These are phyloP conservation scores for Kentomonas sorsogonicus DNA, from an alignment of 208 protist genomes.

Conservation along the genomic window DNA sequence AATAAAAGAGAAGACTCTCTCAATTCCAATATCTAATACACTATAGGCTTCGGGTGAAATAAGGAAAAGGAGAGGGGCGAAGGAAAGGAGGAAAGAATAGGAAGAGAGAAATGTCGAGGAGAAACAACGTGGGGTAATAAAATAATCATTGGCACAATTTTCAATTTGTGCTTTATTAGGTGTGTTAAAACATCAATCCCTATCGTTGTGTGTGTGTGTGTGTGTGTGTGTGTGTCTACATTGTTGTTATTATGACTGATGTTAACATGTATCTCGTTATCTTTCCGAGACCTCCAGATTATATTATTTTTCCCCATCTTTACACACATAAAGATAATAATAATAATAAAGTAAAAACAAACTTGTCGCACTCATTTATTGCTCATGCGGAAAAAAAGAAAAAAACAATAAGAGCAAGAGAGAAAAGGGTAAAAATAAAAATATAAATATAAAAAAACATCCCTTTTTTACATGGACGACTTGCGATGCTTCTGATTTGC, in stretches of 20 bases:
- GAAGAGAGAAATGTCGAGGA: no score
- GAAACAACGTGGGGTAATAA: no score
- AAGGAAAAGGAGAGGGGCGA: background rate
- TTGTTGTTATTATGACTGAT: slow-evolving; percentile 1
- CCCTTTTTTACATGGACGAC: slow-evolving; percentile 14
- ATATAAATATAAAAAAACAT: background rate
- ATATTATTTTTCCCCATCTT: no score
- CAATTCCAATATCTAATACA: background rate
- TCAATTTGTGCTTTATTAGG: background rate
- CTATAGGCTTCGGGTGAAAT: background rate
- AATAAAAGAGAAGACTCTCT: background rate
- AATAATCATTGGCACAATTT: background rate
- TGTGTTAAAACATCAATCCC: no score
- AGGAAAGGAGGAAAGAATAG: background rate
- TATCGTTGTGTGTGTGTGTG: background rate
- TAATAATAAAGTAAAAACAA: slow-evolving; percentile 10
- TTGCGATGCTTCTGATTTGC: slow-evolving; percentile 12
- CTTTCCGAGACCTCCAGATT: no score
- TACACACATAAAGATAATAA: background rate
- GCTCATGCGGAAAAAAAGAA: background rate
- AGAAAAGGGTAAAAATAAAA: slow-evolving; percentile 13
- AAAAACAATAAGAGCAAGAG: no score
- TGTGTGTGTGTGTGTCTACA: background rate
- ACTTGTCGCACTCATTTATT: background rate
- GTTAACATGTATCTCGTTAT: no score